phyloP scores from a whole-genome alignment of 805 yeast genomes.

The Suhomyces faveliae region DNA sequence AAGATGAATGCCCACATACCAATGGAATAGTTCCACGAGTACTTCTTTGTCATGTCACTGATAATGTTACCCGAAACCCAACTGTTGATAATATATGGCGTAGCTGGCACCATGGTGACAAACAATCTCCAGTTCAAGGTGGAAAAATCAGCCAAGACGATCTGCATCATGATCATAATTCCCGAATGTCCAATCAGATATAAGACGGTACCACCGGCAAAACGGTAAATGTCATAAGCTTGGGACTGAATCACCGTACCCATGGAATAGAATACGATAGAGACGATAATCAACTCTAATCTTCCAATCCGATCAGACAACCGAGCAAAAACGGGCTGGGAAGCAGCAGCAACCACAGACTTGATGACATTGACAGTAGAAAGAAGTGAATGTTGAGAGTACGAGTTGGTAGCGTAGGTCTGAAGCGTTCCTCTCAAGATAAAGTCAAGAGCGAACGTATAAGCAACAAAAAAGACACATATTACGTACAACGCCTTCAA shows the following conservation, averaged over 20 bases:
- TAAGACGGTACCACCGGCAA: slow-evolving; percentile 62
- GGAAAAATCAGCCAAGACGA: slow-evolving; percentile 66
- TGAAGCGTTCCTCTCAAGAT: slow-evolving; percentile 49
- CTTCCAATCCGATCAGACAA: slow-evolving; percentile 69
- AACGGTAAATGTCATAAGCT: slow-evolving; percentile 54
- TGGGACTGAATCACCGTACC: slow-evolving; percentile 67
- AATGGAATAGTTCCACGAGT: slow-evolving; percentile 66
- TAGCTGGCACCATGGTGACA: slow-evolving; percentile 62
- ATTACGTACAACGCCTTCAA: slow-evolving; percentile 45
- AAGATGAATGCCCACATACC: slow-evolving; percentile 80
- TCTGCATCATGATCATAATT: slow-evolving; percentile 51
- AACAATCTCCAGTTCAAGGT: slow-evolving; percentile 69
- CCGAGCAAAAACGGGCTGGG: slow-evolving; percentile 63
- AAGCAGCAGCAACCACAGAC: slow-evolving; percentile 63
- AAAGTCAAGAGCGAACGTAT: slow-evolving; percentile 59
- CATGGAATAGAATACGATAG: slow-evolving; percentile 54
- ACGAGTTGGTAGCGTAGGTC: slow-evolving; percentile 55
- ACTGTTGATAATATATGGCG: slow-evolving; percentile 73
- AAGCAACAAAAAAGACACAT: slow-evolving; percentile 53
- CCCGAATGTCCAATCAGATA: slow-evolving; percentile 59
- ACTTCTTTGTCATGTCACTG: slow-evolving; percentile 37
- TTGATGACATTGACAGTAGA: slow-evolving; percentile 60
- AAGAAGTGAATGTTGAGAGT: slow-evolving; percentile 50
- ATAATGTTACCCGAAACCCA: slow-evolving; percentile 71
- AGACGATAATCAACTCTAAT: slow-evolving; percentile 46